Conservation (phyloP, 2,329 filamentous ascomycete genomes). For the Scedosporium dehoogii region DNA sequence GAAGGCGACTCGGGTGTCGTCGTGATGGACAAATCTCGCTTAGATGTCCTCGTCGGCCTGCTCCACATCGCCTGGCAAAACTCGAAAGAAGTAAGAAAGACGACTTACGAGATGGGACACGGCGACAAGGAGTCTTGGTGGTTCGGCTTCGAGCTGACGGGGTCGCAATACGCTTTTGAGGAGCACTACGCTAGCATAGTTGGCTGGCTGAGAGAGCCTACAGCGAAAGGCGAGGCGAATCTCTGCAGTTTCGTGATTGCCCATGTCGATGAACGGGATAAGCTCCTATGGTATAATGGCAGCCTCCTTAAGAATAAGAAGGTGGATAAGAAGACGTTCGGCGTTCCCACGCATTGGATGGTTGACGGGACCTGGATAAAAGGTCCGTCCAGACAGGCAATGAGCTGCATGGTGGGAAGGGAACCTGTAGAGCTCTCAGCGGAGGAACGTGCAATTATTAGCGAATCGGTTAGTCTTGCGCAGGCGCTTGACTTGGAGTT, state of each 20-base stretch:
- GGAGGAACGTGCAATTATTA: neutral
- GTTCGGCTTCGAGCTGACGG: conserved; percentile 31
- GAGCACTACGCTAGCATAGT: conserved; percentile 29
- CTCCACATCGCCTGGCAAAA: conserved; percentile 35
- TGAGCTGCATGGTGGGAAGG: conserved; percentile 26
- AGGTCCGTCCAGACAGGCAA: conserved; percentile 19
- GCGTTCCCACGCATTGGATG: conserved; percentile 29
- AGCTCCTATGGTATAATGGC: conserved; percentile 32
- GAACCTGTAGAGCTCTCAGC: neutral
- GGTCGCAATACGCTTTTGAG: conserved; percentile 27
- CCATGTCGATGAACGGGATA: conserved; percentile 26
- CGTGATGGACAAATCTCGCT: conserved; percentile 27
- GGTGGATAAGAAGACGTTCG: conserved; percentile 19
- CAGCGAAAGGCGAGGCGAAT: conserved; percentile 6
- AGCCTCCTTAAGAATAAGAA: conserved; percentile 31
- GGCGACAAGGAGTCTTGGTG: conserved; percentile 38
- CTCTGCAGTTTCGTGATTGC: conserved; percentile 32
- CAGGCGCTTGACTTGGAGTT: neutral
- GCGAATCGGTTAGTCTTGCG: neutral
- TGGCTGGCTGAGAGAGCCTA: conserved; percentile 19
- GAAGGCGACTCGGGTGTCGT: conserved; percentile 32
- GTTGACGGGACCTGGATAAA: conserved; percentile 26
- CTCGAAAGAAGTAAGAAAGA: conserved; percentile 23
- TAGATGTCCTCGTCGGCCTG: conserved; percentile 26
- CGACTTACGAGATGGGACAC: conserved; percentile 29